Conservation (phyloP, 176 grass and related monocot species). For the Thinopyrum elongatum region DNA sequence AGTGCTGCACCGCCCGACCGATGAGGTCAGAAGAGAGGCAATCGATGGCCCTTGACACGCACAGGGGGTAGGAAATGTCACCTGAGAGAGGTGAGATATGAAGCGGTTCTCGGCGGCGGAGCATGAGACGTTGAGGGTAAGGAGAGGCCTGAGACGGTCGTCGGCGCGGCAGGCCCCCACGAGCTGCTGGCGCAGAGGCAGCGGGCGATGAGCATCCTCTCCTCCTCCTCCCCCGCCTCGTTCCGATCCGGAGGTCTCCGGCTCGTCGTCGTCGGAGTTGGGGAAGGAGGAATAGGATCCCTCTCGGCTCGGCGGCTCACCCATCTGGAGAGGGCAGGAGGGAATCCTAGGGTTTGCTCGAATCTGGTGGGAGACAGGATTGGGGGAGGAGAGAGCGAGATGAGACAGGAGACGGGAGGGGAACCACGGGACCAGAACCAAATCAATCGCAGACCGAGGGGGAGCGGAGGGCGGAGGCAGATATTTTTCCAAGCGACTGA, state of each 20-base stretch:
- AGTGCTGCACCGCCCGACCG: constrained; percentile 41
- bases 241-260: constrained; percentile 21
- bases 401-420: neutral
- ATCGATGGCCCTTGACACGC: neutral
- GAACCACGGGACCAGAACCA: neutral
- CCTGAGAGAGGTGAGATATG: constrained; percentile 78
- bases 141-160: constrained; percentile 59
- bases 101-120: constrained; percentile 66
- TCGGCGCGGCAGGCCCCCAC: constrained; percentile 88
- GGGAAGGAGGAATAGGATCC: neutral
- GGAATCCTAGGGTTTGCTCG: constrained; percentile 3
- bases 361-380: neutral
- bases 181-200: constrained; percentile 59
- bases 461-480: neutral
- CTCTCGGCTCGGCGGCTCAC: constrained; percentile 21
- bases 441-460: constrained; percentile 1
- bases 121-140: constrained; percentile 59
- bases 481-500: constrained; percentile 14
- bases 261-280: constrained; percentile 11
- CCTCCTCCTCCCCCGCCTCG: neutral
- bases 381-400: neutral
- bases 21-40: neutral
- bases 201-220: constrained; percentile 2
- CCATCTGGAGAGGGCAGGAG: neutral
- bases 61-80: neutral